Evolutionary conservation across 441 rosid genomes (phyloP).

Genomic region (Aquilaria agallochum): DNA sequence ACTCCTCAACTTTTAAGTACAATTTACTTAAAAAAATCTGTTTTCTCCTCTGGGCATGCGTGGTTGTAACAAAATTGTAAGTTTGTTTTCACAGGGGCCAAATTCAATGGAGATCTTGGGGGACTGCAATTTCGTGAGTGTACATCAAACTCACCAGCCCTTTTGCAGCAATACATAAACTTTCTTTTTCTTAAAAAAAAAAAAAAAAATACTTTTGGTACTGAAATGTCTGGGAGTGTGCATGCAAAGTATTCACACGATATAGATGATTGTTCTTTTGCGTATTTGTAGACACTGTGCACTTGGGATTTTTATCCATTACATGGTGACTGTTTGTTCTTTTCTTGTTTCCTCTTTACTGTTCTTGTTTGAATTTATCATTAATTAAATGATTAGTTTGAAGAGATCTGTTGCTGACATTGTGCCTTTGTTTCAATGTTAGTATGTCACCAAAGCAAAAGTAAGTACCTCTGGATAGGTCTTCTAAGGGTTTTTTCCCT

Average conservation of each 20-base stretch:
- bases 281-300: background rate
- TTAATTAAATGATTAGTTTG: background rate
- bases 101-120: constrained; percentile 50
- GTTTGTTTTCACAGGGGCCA: constrained; percentile 64
- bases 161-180: background rate
- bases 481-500: background rate
- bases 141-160: constrained; percentile 4
- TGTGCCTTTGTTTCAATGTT: background rate
- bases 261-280: background rate
- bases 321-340: background rate
- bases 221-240: background rate
- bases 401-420: background rate
- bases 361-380: background rate
- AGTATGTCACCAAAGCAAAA: background rate
- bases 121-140: constrained; percentile 71
- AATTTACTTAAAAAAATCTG: constrained; percentile 4
- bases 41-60: constrained; percentile 16
- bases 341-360: background rate
- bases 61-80: constrained; percentile 14
- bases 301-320: background rate
- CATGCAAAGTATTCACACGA: background rate
- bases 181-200: background rate
- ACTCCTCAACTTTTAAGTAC: constrained; percentile 19
- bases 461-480: background rate
- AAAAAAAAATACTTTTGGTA: background rate